A percentile compares a stretch with the other conserved stretches of the same genome.
Evolutionary conservation across 176 grass and related monocot genomes (phyloP).

Genomic region (Melocanna baccifera): DNA sequence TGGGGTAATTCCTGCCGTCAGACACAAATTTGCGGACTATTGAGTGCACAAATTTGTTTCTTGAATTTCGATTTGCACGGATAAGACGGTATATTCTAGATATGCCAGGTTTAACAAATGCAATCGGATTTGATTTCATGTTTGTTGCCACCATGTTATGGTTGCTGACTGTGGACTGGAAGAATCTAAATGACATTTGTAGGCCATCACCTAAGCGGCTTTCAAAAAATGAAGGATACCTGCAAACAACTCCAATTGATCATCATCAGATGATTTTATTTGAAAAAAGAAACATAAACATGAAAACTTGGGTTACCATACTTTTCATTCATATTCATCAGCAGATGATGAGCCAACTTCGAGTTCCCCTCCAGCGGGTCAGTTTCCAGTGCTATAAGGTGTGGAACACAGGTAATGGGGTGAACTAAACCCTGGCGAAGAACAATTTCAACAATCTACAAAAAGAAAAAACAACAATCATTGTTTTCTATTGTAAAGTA

Average conservation of each 20-base stretch:
- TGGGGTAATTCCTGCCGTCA: slow-evolving; percentile 51
- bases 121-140: slow-evolving; percentile 70
- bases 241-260: slow-evolving; percentile 42
- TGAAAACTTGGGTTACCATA: slow-evolving; percentile 36
- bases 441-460: slow-evolving; percentile 97
- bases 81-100: slow-evolving; percentile 94
- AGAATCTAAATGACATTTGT: slow-evolving; percentile 90
- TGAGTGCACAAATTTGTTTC: slow-evolving; percentile 97
- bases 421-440: slow-evolving; percentile 94
- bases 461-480: slow-evolving; percentile 17
- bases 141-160: slow-evolving; percentile 48
- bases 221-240: slow-evolving; percentile 97
- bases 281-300: slow-evolving; percentile 14
- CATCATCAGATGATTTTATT: slow-evolving; percentile 10
- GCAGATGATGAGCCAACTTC: slow-evolving; percentile 92
- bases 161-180: slow-evolving; percentile 65
- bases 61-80: slow-evolving; percentile 78
- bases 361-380: slow-evolving; percentile 81
- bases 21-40: slow-evolving; percentile 86
- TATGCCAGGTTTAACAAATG: slow-evolving; percentile 85
- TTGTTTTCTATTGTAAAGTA: slow-evolving; percentile 10
- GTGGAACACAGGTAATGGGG: slow-evolving; percentile 90
- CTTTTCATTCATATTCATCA: slow-evolving; percentile 99
- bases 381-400: slow-evolving; percentile 96
- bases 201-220: slow-evolving; percentile 89